Evolutionary conservation across 305 asterid genomes (phyloP), one percentile per base, ranked within the genome.

Genomic region (Plantago coronopus): DNA sequence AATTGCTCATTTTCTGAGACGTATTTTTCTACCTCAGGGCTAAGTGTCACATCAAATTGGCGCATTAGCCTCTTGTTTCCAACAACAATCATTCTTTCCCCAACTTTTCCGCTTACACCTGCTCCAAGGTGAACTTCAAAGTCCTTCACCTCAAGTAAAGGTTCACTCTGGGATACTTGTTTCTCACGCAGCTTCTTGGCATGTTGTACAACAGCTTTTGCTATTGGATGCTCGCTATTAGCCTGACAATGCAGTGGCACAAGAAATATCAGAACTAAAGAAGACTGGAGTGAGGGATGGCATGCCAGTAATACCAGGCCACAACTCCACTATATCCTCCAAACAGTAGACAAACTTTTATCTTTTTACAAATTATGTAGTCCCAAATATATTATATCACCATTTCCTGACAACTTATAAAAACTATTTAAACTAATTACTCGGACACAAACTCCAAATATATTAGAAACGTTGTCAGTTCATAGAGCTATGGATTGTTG

Each of bases 161-260:
- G 79, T 49, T 80, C 88, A 48, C 64, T 74, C 57, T 55, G 66
- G 67, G 74, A 64, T 48, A 79, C 73, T 5, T 68, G 69, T 68
- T 77, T 83, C 76, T 70, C 66, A 69, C 54, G 71, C 48, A 83
- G 75, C 71, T 55, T 82, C 70, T 84, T 85, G 62, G 96, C 90
- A 72, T 91, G 85, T 69, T 80, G 90, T 67, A 84, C 95, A 17
- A 91, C 93, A 44, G 97, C 98, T 80, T 75, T 88, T 62, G 97
- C 96, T 55, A 91, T 76, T 21, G 98, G 98, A 74, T 91, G 98
- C 79, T 91, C 96, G 71, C 98, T 91, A 61, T 91, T 91, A 65
- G 87, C 81, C 98, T 89, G 86, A 62, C 19, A 62, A 48, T 38
- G 61, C 51, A 2, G 57, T 53, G 17, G 66, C 48, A 62, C 25